These are phyloP conservation scores for Ilyonectria robusta DNA, from an alignment of 2,329 filamentous ascomycete genomes.

Conservation along the genomic window DNA sequence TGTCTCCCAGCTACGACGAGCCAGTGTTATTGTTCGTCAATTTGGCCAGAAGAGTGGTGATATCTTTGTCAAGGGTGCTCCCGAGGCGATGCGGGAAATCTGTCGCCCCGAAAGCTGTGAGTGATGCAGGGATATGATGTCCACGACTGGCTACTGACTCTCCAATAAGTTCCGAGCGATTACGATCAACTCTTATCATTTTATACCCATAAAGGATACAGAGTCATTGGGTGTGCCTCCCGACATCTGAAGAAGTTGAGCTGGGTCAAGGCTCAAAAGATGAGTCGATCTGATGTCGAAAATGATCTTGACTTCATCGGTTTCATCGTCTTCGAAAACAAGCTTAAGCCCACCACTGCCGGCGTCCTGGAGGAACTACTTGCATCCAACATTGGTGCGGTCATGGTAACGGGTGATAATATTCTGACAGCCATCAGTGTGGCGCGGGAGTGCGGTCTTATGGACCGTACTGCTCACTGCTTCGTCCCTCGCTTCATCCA, in stretches of 20 bases:
- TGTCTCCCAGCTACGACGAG: slow-evolving; percentile 89
- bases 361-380: slow-evolving; percentile 86
- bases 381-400: slow-evolving; percentile 85
- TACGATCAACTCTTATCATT: slow-evolving; percentile 91
- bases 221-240: slow-evolving; percentile 95
- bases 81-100: slow-evolving; percentile 96
- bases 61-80: slow-evolving; percentile 95
- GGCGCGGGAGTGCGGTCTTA: slow-evolving; percentile 87
- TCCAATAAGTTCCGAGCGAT: slow-evolving; percentile 77
- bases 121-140: slow-evolving; percentile 47
- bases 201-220: slow-evolving; percentile 96
- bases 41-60: slow-evolving; percentile 88
- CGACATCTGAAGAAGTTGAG: slow-evolving; percentile 90
- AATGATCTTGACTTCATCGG: slow-evolving; percentile 88
- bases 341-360: slow-evolving; percentile 90
- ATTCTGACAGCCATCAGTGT: slow-evolving; percentile 97
- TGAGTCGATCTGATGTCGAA: slow-evolving; percentile 89
- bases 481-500: slow-evolving; percentile 92
- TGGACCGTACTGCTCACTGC: slow-evolving; percentile 86
- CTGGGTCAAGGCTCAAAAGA: slow-evolving; percentile 95
- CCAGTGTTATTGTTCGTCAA: slow-evolving; percentile 91
- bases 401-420: slow-evolving; percentile 99
- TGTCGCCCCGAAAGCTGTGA: slow-evolving; percentile 85
- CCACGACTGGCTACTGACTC: slow-evolving; percentile 29
- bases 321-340: slow-evolving; percentile 99